Conservation (phyloP, 1,139 yeast genomes). For the Suhomyces anneliseae region DNA sequence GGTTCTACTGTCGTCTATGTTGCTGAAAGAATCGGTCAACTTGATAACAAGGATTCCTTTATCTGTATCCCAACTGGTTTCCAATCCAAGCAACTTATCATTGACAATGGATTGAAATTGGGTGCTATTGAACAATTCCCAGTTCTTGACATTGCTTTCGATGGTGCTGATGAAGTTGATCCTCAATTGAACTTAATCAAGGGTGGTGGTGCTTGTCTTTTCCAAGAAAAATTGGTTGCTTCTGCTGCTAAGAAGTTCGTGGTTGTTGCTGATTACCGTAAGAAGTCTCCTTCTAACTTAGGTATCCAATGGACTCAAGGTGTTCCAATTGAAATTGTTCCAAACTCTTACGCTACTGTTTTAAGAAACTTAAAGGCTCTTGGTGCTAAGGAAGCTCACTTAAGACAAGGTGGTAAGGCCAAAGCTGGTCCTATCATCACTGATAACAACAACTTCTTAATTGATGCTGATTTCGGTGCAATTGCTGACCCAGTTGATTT, state of each 20-base stretch:
- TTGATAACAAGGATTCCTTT: conserved; percentile 54
- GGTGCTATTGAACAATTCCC: conserved; percentile 84
- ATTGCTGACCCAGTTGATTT: conserved; percentile 60
- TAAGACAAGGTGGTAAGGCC: conserved; percentile 86
- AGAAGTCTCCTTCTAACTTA: conserved; percentile 60
- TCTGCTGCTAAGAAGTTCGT: conserved; percentile 73
- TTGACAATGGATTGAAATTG: conserved; percentile 73
- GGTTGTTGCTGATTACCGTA: conserved; percentile 91
- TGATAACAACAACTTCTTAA: conserved; percentile 89
- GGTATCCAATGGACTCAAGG: conserved; percentile 89
- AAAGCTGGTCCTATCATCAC: conserved; percentile 99
- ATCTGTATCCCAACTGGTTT: conserved; percentile 95
- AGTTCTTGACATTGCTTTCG: conserved; percentile 86
- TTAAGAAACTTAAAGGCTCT: conserved; percentile 56
- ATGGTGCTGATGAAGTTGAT: conserved; percentile 98
- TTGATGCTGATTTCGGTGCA: conserved; percentile 91
- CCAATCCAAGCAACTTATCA: conserved; percentile 85
- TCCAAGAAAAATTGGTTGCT: conserved; percentile 95
- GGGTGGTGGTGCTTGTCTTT: conserved; percentile 98
- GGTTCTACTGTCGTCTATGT: conserved; percentile 96
- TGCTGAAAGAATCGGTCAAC: conserved; percentile 88
- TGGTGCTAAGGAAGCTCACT: conserved; percentile 64
- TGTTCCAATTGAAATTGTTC: conserved; percentile 94
- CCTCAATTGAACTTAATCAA: conserved; percentile 77
- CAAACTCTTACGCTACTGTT: conserved; percentile 81